Evolutionary conservation across 768 basidiomycete genomes (phyloP), one percentile per base, ranked within the genome.

Genomic region (Russula griseocarnosa): DNA sequence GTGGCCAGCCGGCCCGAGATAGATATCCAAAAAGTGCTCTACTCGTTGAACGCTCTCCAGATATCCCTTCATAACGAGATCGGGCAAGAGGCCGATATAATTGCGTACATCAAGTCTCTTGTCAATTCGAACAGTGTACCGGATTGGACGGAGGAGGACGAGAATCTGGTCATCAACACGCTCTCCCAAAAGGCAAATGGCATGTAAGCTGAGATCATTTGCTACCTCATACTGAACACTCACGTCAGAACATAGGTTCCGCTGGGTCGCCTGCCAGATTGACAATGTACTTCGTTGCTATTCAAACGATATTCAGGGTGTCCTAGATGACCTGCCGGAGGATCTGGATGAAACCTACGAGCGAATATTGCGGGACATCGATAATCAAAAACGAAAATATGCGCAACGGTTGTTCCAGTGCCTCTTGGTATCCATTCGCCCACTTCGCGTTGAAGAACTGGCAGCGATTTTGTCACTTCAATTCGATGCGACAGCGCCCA

Each of bases 101-200:
- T 40, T 3, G 16, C 22, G 7, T 52, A 66, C 11, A 16, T 66
- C 34, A 52, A 26, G 16, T 52, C 20, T 0, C 10, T 44, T 3
- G 60, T 66, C 10, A 3, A 14, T 10, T 38, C 64, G 2, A 55
- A 63, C 42, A 7, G 36, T 8, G 8, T 36, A 2, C 36, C 2
- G 36, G 8, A 9, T 11, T 65, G 63, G 65, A 56, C 16, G 7
- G 42, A 32, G 6, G 38, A 36, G 11, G 60, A 62, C 32, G 14
- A 24, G n/a, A 18, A 49, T 5, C 49, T 58, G 0, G 65, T 63
- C 1, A 26, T 66, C 9, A 28, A 38, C 5, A 32, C n/a, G 0
- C 61, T 66, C 5, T 53, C 65, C 18, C 18, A 20, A 1, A 58
- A 53, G 24, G 65, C 61, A 6, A 40, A 63, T 6, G 65, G 65